Percentiles rank a stretch among this genome's conserved stretches.
Conservation (phyloP, 2,329 filamentous ascomycete genomes). For the Diaporthe eres region DNA sequence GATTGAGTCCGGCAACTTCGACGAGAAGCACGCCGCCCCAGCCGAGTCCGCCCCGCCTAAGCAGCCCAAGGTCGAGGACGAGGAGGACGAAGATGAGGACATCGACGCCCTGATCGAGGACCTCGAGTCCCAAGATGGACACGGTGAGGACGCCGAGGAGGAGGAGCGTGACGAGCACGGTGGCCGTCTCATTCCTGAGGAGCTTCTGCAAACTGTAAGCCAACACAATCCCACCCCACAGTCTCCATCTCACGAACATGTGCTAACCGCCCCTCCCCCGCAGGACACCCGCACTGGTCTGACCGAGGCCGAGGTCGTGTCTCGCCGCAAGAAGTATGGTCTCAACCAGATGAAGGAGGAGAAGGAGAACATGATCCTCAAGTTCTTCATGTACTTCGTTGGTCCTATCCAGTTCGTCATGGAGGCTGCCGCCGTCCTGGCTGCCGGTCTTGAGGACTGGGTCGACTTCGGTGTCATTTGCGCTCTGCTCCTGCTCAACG, state of each 20-base stretch:
- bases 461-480: conserved; percentile 95
- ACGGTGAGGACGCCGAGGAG: conserved; percentile 69
- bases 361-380: conserved; percentile 86
- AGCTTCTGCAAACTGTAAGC: conserved; percentile 78
- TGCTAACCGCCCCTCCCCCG: conserved; percentile 23
- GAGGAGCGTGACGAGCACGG: conserved; percentile 62
- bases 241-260: background rate
- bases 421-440: conserved; percentile 66
- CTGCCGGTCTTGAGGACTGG: conserved; percentile 89
- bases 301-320: conserved; percentile 76
- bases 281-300: conserved; percentile 62
- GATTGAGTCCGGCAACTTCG: conserved; percentile 75
- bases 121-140: conserved; percentile 85
- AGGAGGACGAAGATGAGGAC: conserved; percentile 84
- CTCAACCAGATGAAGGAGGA: conserved; percentile 93
- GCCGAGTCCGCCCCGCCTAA: conserved; percentile 50
- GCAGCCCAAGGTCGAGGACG: conserved; percentile 63
- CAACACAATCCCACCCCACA: background rate
- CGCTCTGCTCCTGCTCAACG: conserved; percentile 86
- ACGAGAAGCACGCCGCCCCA: conserved; percentile 69
- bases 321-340: conserved; percentile 79
- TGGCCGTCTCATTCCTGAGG: conserved; percentile 77
- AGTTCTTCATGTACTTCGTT: conserved; percentile 87
- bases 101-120: conserved; percentile 91
- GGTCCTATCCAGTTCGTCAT: conserved; percentile 95